phyloP scores from a whole-genome alignment of 2,329 filamentous ascomycete species.

The Penicillium nordicum region DNA sequence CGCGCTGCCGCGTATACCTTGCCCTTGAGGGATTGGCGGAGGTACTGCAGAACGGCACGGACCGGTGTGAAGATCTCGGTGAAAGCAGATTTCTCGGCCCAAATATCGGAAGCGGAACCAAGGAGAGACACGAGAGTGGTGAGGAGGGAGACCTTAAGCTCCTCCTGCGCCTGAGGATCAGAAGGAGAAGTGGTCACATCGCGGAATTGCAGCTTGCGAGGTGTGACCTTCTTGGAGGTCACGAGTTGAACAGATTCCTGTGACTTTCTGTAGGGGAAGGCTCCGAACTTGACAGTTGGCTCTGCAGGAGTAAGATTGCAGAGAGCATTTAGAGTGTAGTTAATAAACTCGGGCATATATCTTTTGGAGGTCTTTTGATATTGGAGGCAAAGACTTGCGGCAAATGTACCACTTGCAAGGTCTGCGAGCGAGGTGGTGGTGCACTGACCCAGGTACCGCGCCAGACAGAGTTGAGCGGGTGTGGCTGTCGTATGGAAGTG shows the following conservation, averaged over 20 bases:
- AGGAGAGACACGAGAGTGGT: conserved; percentile 64
- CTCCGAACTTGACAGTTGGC: conserved; percentile 47
- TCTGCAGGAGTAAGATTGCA: conserved; percentile 61
- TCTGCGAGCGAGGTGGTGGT: conserved; percentile 64
- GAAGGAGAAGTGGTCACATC: conserved; percentile 47
- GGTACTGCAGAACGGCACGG: conserved; percentile 56
- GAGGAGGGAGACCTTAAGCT: conserved; percentile 59
- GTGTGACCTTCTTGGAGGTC: conserved; percentile 27
- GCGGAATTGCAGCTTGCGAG: conserved; percentile 57
- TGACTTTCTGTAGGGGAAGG: conserved; percentile 61
- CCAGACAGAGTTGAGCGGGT: conserved; percentile 80
- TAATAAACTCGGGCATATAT: conserved; percentile 83
- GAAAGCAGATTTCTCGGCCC: conserved; percentile 71
- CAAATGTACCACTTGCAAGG: conserved; percentile 69
- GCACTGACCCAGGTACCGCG: conserved; percentile 76
- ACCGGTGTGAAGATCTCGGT: conserved; percentile 71
- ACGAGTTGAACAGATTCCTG: conserved; percentile 51
- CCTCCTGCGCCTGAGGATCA: conserved; percentile 31
- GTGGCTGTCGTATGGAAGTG: conserved; percentile 96
- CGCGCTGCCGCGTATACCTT: conserved; percentile 47
- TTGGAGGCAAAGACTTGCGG: conserved; percentile 74
- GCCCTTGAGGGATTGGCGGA: conserved; percentile 53
- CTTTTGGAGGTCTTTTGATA: conserved; percentile 82
- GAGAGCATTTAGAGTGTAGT: conserved; percentile 74
- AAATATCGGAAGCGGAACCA: conserved; percentile 66